A percentile compares a stretch with the other conserved stretches of the same genome.
Conservation (phyloP, 495 filamentous ascomycete species). For the Penicillium argentinense region DNA sequence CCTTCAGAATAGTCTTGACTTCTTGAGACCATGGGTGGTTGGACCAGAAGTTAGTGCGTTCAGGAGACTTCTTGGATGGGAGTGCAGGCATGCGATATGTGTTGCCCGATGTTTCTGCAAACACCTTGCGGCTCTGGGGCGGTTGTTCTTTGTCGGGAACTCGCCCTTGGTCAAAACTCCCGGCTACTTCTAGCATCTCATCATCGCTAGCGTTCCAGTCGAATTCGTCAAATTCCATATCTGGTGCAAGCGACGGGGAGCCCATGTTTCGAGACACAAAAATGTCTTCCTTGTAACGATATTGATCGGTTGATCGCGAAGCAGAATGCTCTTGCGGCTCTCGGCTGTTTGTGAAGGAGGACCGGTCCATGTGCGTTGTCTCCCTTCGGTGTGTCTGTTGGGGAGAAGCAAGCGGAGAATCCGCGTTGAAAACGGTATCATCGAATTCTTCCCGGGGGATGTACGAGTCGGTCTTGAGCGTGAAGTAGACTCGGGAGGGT, state of each 20-base stretch:
- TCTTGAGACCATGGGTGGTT: conserved; percentile 78
- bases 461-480: neutral
- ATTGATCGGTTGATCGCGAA: too few relatives aligned
- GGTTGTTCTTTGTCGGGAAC: conserved; percentile 21
- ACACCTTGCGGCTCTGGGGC: conserved; percentile 40
- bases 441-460: neutral
- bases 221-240: conserved; percentile 55
- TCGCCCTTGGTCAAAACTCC: conserved; percentile 47
- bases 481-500: neutral
- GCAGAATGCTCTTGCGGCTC: conserved; percentile 11
- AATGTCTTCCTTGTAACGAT: conserved; percentile 27
- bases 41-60: conserved; percentile 39
- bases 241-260: conserved; percentile 29
- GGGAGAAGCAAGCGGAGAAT: neutral
- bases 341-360: conserved; percentile 2
- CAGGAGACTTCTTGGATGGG: conserved; percentile 37
- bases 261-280: conserved; percentile 50
- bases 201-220: conserved; percentile 67
- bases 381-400: neutral
- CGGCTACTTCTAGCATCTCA: conserved; percentile 63
- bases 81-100: conserved; percentile 25
- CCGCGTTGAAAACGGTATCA: neutral
- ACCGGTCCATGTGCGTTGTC: neutral
- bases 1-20: conserved; percentile 71
- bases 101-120: conserved; percentile 59